Conservation (phyloP, 2,329 filamentous ascomycete species). For the Calonectria pseudoturangicola region DNA sequence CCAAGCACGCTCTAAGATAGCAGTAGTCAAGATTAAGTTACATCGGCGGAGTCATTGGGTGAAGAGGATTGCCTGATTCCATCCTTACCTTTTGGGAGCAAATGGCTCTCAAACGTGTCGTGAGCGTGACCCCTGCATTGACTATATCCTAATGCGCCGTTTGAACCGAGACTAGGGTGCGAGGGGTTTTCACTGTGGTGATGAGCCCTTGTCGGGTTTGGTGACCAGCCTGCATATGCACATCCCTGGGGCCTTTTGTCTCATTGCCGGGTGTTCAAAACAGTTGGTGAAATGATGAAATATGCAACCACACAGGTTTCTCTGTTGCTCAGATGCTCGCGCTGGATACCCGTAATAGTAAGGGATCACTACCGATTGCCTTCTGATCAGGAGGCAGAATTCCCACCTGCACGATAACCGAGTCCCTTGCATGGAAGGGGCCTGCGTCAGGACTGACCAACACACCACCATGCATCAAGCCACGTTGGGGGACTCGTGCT, state of each 20-base stretch:
- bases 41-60: not conserved
- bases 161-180: conserved; percentile 5
- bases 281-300: not conserved
- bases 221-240: conserved; percentile 7
- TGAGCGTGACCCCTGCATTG: not conserved
- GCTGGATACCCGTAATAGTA: not conserved
- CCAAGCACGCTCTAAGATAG: not conserved
- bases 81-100: not conserved
- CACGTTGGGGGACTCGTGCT: conserved; percentile 13
- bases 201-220: conserved; percentile 13
- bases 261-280: not conserved
- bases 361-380: not conserved
- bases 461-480: conserved; percentile 31
- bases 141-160: not conserved
- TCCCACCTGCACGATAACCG: conserved; percentile 10
- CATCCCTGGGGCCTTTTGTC: not conserved
- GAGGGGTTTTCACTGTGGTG: not conserved
- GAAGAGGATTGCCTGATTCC: not conserved
- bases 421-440: conserved; percentile 27
- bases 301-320: not conserved
- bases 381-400: conserved; percentile 5
- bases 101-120: not conserved
- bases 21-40: not conserved
- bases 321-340: not conserved
- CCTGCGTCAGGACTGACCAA: conserved; percentile 16